phyloP scores from a whole-genome alignment of 176 grass and related monocot species.

The Saccharum officinarum region DNA sequence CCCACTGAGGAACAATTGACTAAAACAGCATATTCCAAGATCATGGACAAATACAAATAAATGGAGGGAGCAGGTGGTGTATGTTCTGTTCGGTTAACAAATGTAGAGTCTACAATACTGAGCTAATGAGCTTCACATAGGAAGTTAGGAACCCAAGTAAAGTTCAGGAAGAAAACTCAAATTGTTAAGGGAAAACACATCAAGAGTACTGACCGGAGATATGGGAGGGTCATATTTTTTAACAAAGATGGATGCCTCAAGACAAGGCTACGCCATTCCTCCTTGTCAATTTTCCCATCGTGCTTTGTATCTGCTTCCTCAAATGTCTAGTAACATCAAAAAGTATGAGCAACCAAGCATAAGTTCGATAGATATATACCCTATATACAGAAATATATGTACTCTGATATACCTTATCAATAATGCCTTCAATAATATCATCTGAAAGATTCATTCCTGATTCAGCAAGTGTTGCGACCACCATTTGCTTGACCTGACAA shows the following conservation, averaged over 20 bases:
- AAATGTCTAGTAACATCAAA: slow-evolving; percentile 54
- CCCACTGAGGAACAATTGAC: neutral
- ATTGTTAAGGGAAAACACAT: neutral
- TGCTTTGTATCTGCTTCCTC: slow-evolving; percentile 78
- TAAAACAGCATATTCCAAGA: neutral
- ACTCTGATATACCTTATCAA: slow-evolving; percentile 53
- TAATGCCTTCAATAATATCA: slow-evolving; percentile 72
- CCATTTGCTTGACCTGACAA: slow-evolving; percentile 81
- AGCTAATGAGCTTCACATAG: neutral
- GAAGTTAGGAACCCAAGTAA: neutral
- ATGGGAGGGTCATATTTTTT: slow-evolving; percentile 83
- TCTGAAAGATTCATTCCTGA: slow-evolving; percentile 78
- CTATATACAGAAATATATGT: slow-evolving; percentile 20
- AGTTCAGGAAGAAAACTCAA: neutral
- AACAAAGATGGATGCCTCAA: slow-evolving; percentile 78
- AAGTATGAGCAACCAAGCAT: slow-evolving; percentile 27
- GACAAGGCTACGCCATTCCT: slow-evolving; percentile 74
- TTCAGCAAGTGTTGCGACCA: slow-evolving; percentile 73
- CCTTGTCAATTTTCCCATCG: slow-evolving; percentile 76
- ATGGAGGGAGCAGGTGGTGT: neutral
- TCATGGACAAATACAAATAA: neutral
- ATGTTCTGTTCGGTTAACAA: neutral
- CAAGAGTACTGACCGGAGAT: slow-evolving; percentile 52
- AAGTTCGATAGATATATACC: slow-evolving; percentile 32
- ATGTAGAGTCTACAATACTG: neutral